phyloP scores from a whole-genome alignment of 192 early-diverging fungal genomes.

The Cetraspora pellucida region DNA sequence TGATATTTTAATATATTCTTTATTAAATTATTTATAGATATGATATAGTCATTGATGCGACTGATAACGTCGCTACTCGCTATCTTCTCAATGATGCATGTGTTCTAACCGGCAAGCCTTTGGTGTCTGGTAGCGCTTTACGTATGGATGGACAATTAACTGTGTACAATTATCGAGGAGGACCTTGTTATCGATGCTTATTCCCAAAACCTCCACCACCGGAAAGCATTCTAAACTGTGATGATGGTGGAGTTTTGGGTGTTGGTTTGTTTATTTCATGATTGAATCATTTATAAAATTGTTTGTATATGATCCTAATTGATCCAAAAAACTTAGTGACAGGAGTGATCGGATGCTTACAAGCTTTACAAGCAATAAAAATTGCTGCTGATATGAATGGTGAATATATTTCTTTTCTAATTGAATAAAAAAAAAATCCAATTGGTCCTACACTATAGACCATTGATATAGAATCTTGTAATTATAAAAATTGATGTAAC shows the following conservation, averaged over 20 bases:
- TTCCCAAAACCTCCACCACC: constrained; percentile 92
- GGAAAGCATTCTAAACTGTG: constrained; percentile 86
- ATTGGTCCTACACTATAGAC: background rate
- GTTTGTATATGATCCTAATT: background rate
- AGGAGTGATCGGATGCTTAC: constrained; percentile 88
- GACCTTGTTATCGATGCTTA: constrained; percentile 96
- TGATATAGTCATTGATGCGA: constrained; percentile 87
- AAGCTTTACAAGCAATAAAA: constrained; percentile 93
- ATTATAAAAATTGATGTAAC: too few species aligned
- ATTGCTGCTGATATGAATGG: constrained; percentile 67
- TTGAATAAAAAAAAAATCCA: background rate
- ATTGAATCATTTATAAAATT: background rate
- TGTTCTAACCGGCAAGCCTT: constrained; percentile 76
- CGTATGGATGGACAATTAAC: constrained; percentile 94
- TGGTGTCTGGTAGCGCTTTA: constrained; percentile 90
- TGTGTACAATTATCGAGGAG: constrained; percentile 86
- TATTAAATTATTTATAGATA: constrained; percentile 51
- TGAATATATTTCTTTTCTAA: constrained; percentile 17
- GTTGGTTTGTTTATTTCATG: constrained; percentile 54
- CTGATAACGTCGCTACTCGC: constrained; percentile 94
- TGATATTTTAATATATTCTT: background rate
- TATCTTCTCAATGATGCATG: constrained; percentile 95
- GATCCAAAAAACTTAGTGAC: constrained; percentile 61
- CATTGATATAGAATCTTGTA: too few species aligned
- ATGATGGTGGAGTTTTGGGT: constrained; percentile 91